phyloP scores from a whole-genome alignment of 805 yeast species.

The Spathaspora arborariae region DNA sequence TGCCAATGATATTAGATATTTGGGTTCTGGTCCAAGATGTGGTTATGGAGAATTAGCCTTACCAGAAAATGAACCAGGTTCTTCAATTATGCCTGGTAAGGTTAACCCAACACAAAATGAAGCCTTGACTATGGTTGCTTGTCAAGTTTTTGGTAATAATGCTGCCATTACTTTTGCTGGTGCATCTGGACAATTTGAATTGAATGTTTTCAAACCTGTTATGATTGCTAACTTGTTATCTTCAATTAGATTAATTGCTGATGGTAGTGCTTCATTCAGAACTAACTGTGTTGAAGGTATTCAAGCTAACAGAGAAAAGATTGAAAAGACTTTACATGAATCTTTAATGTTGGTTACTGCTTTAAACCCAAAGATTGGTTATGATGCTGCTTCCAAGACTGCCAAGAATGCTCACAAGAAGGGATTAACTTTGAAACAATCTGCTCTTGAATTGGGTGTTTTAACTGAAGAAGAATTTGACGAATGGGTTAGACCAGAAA shows the following conservation, averaged over 20 bases:
- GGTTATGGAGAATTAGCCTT: conserved; percentile 94
- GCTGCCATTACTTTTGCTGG: conserved; percentile 95
- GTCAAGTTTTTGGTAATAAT: conserved; percentile 97
- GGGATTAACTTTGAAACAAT: conserved; percentile 91
- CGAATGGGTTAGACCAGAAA: conserved; percentile 96
- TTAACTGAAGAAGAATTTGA: conserved; percentile 84
- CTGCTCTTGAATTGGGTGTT: conserved; percentile 88
- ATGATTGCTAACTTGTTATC: conserved; percentile 86
- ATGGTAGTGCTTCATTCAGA: conserved; percentile 88
- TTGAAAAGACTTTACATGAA: conserved; percentile 83
- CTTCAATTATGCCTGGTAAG: conserved; percentile 99
- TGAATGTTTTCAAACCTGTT: conserved; percentile 97
- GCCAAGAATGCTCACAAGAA: conserved; percentile 99
- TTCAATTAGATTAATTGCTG: conserved; percentile 84
- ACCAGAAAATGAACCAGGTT: conserved; percentile 99
- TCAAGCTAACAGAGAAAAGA: conserved; percentile 81
- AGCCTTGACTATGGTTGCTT: conserved; percentile 97
- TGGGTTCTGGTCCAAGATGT: conserved; percentile 99
- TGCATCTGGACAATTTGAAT: conserved; percentile 97
- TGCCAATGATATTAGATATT: conserved; percentile 96
- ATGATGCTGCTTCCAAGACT: conserved; percentile 94
- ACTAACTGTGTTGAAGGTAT: conserved; percentile 94
- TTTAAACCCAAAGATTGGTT: conserved; percentile 97
- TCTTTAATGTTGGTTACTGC: conserved; percentile 98
- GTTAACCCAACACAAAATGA: conserved; percentile 99